Conservation (phyloP, 164 flowering plant species). For the Aristolochia contorta region DNA sequence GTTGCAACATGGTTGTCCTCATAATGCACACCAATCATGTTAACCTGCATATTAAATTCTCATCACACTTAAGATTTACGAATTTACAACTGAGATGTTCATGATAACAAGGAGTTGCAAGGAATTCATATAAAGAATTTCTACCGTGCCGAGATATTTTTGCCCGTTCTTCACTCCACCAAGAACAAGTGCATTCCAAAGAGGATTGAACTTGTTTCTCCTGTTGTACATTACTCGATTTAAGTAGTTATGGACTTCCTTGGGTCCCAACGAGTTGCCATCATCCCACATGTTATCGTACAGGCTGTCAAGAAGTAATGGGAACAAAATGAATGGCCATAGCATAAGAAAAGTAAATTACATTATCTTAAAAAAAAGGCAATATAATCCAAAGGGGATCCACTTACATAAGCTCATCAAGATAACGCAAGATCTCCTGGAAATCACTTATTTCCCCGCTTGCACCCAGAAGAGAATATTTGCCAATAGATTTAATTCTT, state of each 20-base stretch:
- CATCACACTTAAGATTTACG: neutral
- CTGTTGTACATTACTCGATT: slow-evolving; percentile 36
- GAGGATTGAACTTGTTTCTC: slow-evolving; percentile 45
- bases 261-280: slow-evolving; percentile 91
- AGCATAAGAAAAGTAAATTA: neutral
- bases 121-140: neutral
- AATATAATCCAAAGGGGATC: neutral
- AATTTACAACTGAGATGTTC: neutral
- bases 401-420: slow-evolving; percentile 88
- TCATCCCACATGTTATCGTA: slow-evolving; percentile 99
- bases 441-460: slow-evolving; percentile 98
- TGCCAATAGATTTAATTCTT: slow-evolving; percentile 76
- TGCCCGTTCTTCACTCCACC: slow-evolving; percentile 94
- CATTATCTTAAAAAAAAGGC: neutral
- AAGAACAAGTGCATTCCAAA: slow-evolving; percentile 94
- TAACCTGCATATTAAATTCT: slow-evolving; percentile 40
- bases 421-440: slow-evolving; percentile 77
- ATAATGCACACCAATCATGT: slow-evolving; percentile 89
- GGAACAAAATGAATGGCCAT: no score
- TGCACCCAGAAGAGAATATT: slow-evolving; percentile 92
- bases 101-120: neutral
- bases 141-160: slow-evolving; percentile 92
- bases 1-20: slow-evolving; percentile 92
- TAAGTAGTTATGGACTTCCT: slow-evolving; percentile 82
- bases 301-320: slow-evolving; percentile 28